phyloP scores from a whole-genome alignment of 75 land plant genomes.

The Isoetes taiwanensis region DNA sequence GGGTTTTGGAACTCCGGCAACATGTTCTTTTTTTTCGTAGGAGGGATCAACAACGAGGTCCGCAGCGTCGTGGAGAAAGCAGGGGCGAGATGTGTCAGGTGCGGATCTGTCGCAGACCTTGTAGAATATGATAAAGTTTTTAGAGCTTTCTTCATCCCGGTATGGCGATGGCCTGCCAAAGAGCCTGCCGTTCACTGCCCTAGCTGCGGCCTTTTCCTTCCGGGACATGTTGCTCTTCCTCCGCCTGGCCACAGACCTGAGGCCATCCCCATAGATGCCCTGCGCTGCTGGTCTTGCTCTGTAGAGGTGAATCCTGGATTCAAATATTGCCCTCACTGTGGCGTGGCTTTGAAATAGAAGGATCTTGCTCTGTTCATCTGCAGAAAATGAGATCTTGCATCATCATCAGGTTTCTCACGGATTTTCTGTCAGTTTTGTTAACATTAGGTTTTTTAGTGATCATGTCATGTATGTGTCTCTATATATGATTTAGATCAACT shows the following conservation, averaged over 20 bases:
- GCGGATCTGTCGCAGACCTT: slow-evolving; percentile 42
- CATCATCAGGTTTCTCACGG: no score
- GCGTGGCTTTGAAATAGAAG: no score
- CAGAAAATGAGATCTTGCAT: no score
- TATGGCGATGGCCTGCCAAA: slow-evolving; percentile 59
- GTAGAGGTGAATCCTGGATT: slow-evolving; percentile 33
- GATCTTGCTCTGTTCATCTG: no score
- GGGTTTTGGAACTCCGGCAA: no score
- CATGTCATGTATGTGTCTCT: no score
- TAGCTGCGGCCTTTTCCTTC: slow-evolving; percentile 40
- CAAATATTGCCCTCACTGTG: slow-evolving; percentile 66
- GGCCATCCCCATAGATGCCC: neutral
- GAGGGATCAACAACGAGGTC: slow-evolving; percentile 46
- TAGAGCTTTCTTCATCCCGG: slow-evolving; percentile 69
- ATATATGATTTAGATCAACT: no score
- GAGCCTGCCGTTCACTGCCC: slow-evolving; percentile 36
- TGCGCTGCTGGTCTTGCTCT: slow-evolving; percentile 37
- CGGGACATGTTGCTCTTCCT: slow-evolving; percentile 10
- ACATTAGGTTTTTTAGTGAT: no score
- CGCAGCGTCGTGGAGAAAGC: slow-evolving; percentile 36
- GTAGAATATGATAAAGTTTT: slow-evolving; percentile 58
- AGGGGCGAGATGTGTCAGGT: slow-evolving; percentile 41
- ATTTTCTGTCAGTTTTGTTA: no score
- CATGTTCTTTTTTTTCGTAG: slow-evolving; percentile 78
- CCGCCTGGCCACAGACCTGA: neutral